A percentile compares a stretch with the other conserved stretches of the same genome.
These are phyloP conservation scores for Schizonepeta tenuifolia DNA, from an alignment of 257 asterid species.

Conservation along the genomic window DNA sequence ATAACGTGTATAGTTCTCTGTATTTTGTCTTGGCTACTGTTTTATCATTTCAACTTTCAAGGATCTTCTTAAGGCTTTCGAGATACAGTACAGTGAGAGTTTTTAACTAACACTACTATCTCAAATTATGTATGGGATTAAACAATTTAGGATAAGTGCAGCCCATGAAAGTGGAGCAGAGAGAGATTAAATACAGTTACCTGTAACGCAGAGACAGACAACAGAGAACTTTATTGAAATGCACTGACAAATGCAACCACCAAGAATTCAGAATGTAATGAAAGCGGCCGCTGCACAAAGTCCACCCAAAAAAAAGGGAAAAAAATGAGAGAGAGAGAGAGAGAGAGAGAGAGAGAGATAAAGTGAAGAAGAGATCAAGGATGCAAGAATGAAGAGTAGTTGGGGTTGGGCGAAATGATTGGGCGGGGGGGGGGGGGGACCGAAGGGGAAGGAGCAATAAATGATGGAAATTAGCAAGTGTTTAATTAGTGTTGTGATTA, in stretches of 20 bases:
- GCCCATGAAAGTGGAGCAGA: slow-evolving; percentile 17
- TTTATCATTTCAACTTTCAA: background rate
- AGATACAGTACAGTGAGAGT: background rate
- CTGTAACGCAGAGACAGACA: slow-evolving; percentile 20
- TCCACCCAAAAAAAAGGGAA: background rate
- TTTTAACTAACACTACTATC: background rate
- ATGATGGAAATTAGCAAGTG: slow-evolving; percentile 33
- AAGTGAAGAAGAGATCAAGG: background rate
- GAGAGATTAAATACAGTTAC: slow-evolving; percentile 27
- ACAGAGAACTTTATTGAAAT: background rate
- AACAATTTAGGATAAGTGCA: background rate
- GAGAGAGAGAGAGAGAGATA: background rate
- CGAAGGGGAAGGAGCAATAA: slow-evolving; percentile 39
- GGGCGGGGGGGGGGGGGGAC: slow-evolving; percentile 28
- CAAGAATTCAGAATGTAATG: slow-evolving; percentile 30
- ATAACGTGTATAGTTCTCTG: background rate
- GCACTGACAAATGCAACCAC: slow-evolving; percentile 21
- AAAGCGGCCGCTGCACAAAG: slow-evolving; percentile 28
- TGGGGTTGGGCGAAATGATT: slow-evolving; percentile 46
- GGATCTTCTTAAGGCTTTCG: background rate
- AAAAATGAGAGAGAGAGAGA: background rate
- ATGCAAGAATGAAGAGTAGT: slow-evolving; percentile 18
- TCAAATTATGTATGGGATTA: background rate
- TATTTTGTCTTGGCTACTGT: background rate
- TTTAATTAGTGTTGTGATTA: background rate